Conservation (phyloP, 2,329 filamentous ascomycete genomes). For the Neocucurbitaria cava region DNA sequence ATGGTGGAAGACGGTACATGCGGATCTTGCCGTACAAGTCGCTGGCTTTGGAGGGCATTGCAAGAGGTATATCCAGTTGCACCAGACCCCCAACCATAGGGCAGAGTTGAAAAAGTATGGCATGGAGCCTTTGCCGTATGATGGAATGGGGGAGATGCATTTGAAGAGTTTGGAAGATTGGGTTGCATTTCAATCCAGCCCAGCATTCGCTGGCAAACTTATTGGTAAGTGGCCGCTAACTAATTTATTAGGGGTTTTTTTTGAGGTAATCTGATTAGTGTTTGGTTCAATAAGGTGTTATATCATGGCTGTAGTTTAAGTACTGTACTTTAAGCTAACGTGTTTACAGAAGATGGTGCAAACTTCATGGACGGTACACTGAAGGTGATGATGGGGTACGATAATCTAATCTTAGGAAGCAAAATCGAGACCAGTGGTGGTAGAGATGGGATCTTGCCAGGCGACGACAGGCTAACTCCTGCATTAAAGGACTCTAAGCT, state of each 20-base stretch:
- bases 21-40: constrained; percentile 15
- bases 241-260: neutral
- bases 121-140: constrained; percentile 16
- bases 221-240: constrained; percentile 8
- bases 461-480: constrained; percentile 13
- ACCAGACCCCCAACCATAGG: constrained; percentile 12
- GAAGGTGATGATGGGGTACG: constrained; percentile 13
- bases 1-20: constrained; percentile 24
- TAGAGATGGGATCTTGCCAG: constrained; percentile 13
- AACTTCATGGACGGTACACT: constrained; percentile 20
- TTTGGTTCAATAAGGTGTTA: too few species aligned
- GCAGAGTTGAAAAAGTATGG: constrained; percentile 9
- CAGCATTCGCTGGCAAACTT: constrained; percentile 12
- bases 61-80: constrained; percentile 17
- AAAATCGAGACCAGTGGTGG: constrained; percentile 13
- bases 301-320: too few species aligned
- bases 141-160: constrained; percentile 24
- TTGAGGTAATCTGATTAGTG: too few species aligned
- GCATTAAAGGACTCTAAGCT: constrained; percentile 16
- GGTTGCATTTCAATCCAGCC: constrained; percentile 14
- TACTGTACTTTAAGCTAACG: neutral
- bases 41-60: constrained; percentile 14
- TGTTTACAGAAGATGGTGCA: constrained; percentile 10
- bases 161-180: constrained; percentile 23
- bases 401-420: constrained; percentile 15